A percentile compares a stretch with the other conserved stretches of the same genome.
Conservation (phyloP, 768 basidiomycete species). For the Tylopilus sp. region DNA sequence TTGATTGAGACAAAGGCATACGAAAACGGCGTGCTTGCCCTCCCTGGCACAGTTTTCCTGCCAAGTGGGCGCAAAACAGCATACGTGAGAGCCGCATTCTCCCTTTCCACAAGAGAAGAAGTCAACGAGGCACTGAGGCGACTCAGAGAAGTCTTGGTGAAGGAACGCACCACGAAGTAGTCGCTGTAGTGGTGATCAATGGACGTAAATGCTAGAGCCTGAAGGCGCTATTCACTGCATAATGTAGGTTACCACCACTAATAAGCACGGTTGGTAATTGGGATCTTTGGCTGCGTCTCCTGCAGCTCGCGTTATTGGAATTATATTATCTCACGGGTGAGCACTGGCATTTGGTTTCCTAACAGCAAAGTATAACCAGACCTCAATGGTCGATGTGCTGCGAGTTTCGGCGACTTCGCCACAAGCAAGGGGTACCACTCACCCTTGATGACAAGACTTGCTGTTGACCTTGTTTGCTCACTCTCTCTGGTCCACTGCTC, state of each 20-base stretch:
- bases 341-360: too few relatives aligned
- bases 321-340: background rate
- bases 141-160: conserved; percentile 42
- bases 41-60: conserved; percentile 82
- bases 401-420: background rate
- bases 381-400: too few relatives aligned
- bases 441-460: too few relatives aligned
- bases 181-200: background rate
- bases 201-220: background rate
- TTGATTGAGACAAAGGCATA: conserved; percentile 75
- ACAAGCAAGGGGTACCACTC: too few relatives aligned
- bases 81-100: conserved; percentile 83
- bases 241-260: conserved; percentile 5
- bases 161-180: conserved; percentile 19
- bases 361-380: too few relatives aligned
- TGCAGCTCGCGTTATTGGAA: background rate
- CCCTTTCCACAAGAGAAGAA: conserved; percentile 59
- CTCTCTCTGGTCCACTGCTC: background rate
- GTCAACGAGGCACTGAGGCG: conserved; percentile 72
- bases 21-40: conserved; percentile 80
- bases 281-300: background rate
- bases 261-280: background rate
- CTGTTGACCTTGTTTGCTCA: background rate
- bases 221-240: background rate
- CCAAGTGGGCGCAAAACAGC: conserved; percentile 66